Evolutionary conservation across 208 protist species (phyloP).

Genomic region (Trypanosoma caninum): DNA sequence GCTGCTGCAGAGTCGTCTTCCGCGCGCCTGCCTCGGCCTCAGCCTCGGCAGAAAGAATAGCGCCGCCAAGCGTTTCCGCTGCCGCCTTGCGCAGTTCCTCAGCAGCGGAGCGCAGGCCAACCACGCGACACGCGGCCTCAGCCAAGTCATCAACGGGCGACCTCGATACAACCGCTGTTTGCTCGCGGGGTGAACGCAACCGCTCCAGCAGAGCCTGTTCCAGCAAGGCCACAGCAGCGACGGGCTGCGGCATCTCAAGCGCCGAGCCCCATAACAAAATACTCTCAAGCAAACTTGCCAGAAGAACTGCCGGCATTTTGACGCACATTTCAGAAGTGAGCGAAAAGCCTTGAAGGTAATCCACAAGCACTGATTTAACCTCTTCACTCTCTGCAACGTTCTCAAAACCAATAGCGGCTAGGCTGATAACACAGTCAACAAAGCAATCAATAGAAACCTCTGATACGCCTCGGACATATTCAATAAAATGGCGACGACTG

Average conservation of each 20-base stretch:
- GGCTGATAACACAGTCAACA: constrained; percentile 24
- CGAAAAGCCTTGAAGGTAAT: constrained; percentile 6
- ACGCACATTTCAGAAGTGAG: background rate
- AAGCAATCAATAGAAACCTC: constrained; percentile 19
- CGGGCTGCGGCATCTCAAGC: background rate
- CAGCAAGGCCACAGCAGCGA: background rate
- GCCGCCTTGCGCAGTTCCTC: constrained; percentile 18
- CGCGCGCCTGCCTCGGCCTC: background rate
- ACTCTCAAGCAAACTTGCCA: constrained; percentile 3
- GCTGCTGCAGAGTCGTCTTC: background rate
- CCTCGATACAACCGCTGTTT: background rate
- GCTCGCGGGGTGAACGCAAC: background rate
- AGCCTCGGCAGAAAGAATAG: constrained; percentile 24
- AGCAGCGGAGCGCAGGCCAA: constrained; percentile 18
- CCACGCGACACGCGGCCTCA: constrained; percentile 10
- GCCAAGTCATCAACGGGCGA: constrained; percentile 11
- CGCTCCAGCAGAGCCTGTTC: constrained; percentile 5
- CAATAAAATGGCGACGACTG: constrained; percentile 16
- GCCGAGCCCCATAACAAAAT: constrained; percentile 9
- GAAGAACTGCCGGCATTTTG: background rate
- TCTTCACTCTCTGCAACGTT: background rate
- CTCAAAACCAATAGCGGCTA: constrained; percentile 25
- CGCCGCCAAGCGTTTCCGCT: constrained; percentile 32
- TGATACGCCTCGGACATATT: constrained; percentile 4
- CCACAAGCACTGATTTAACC: background rate